phyloP scores from a whole-genome alignment of 2,329 filamentous ascomycete genomes.

The Cladorrhinum sp. region DNA sequence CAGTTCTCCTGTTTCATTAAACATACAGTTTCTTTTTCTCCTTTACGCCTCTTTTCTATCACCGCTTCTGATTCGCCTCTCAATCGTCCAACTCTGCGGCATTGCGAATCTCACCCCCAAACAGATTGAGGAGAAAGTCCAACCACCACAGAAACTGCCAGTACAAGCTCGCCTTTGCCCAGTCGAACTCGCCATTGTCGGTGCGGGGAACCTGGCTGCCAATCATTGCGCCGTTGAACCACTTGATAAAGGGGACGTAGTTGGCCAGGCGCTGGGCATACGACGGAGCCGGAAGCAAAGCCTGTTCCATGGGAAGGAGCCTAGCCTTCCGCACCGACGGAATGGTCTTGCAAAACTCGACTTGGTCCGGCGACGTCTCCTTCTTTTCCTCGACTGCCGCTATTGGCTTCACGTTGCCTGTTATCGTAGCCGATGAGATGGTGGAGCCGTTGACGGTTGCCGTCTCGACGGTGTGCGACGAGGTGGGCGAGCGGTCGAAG shows the following conservation, averaged over 20 bases:
- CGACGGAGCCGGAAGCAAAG: slow-evolving; percentile 66
- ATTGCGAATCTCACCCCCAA: slow-evolving; percentile 56
- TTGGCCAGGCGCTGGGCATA: slow-evolving; percentile 61
- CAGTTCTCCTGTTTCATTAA: not conserved
- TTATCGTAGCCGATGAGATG: not conserved
- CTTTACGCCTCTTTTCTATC: not conserved
- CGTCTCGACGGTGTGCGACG: slow-evolving; percentile 57
- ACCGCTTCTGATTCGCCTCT: not conserved
- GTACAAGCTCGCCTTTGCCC: slow-evolving; percentile 62
- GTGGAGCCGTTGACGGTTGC: slow-evolving; percentile 43
- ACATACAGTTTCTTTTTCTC: not conserved
- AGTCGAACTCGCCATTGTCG: slow-evolving; percentile 75
- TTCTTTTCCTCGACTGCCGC: slow-evolving; percentile 8
- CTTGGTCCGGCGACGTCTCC: slow-evolving; percentile 30
- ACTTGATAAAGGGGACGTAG: slow-evolving; percentile 66
- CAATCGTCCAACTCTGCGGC: slow-evolving; percentile 51
- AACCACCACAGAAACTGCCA: slow-evolving; percentile 66
- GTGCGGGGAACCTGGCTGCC: slow-evolving; percentile 71
- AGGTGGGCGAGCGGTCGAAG: slow-evolving; percentile 44
- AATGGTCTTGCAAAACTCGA: slow-evolving; percentile 58
- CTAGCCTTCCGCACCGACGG: slow-evolving; percentile 63
- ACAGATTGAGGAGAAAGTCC: slow-evolving; percentile 56
- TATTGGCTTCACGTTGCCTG: not conserved
- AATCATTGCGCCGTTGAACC: slow-evolving; percentile 71
- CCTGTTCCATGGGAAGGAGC: slow-evolving; percentile 66